Evolutionary conservation across 2,329 filamentous ascomycete genomes (phyloP).

Genomic region (Fusarium stilboides): DNA sequence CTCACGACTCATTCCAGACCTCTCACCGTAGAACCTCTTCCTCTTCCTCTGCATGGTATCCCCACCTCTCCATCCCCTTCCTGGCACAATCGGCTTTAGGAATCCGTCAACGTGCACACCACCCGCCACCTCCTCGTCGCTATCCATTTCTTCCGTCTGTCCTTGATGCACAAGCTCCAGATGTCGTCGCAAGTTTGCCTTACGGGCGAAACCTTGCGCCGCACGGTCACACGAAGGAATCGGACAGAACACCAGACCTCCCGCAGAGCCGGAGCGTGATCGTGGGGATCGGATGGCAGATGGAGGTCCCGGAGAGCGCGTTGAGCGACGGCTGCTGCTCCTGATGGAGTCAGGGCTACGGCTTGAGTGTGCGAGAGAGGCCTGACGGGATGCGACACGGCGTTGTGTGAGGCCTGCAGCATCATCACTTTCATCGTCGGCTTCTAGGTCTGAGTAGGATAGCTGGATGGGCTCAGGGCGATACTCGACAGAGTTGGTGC

Average conservation of each 20-base stretch:
- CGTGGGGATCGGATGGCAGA: slow-evolving; percentile 30
- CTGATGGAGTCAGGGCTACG: slow-evolving; percentile 45
- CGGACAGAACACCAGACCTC: slow-evolving; percentile 56
- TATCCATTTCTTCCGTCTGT: slow-evolving; percentile 55
- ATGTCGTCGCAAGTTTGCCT: slow-evolving; percentile 57
- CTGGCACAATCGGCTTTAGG: slow-evolving; percentile 67
- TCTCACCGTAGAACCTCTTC: slow-evolving; percentile 48
- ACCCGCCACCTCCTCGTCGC: slow-evolving; percentile 70
- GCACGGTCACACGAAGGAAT: slow-evolving; percentile 57
- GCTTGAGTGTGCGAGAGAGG: slow-evolving; percentile 50
- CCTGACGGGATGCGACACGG: slow-evolving; percentile 52
- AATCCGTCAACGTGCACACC: slow-evolving; percentile 80
- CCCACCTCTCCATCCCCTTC: slow-evolving; percentile 64
- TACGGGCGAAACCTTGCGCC: slow-evolving; percentile 55
- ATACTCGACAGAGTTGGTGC: slow-evolving; percentile 51
- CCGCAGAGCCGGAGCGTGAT: slow-evolving; percentile 52
- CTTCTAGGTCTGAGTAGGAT: slow-evolving; percentile 43
- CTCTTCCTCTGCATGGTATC: slow-evolving; percentile 52
- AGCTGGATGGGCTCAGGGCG: slow-evolving; percentile 50
- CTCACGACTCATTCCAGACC: slow-evolving; percentile 21
- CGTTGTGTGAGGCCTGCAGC: slow-evolving; percentile 49
- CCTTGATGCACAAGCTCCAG: slow-evolving; percentile 58
- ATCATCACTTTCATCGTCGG: slow-evolving; percentile 47
- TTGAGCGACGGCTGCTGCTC: slow-evolving; percentile 44
- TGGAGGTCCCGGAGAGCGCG: slow-evolving; percentile 37